Conservation (phyloP, 2,329 filamentous ascomycete species). For the Calonectria pteridis region DNA sequence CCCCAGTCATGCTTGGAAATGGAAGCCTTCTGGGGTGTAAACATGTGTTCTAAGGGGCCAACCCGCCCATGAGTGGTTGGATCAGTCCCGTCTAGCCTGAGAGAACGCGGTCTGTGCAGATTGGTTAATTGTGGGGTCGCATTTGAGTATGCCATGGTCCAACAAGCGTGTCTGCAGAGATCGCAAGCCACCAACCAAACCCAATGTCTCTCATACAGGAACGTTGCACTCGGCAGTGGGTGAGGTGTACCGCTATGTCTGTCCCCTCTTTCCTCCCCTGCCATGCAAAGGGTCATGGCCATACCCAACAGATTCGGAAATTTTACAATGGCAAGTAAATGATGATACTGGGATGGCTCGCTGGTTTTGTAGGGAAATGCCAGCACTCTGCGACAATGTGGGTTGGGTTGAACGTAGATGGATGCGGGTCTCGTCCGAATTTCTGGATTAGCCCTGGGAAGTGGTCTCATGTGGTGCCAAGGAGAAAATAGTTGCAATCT, state of each 20-base stretch:
- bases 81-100: slow-evolving; percentile 21
- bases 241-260: not conserved
- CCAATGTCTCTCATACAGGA: slow-evolving; percentile 1
- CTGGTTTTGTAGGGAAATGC: slow-evolving; percentile 2
- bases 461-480: slow-evolving; percentile 25
- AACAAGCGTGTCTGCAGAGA: not conserved
- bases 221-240: slow-evolving; percentile 11
- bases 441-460: slow-evolving; percentile 5
- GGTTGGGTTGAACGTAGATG: not conserved
- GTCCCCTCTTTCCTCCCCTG: not conserved
- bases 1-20: slow-evolving; percentile 3
- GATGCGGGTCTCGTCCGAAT: slow-evolving; percentile 3
- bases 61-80: slow-evolving; percentile 29
- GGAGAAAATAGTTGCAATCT: slow-evolving; percentile 22
- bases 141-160: slow-evolving; percentile 7
- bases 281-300: not conserved
- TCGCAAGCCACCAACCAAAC: slow-evolving; percentile 19
- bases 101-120: slow-evolving; percentile 17
- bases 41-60: slow-evolving; percentile 19
- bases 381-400: not conserved
- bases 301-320: not conserved
- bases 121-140: slow-evolving; percentile 15
- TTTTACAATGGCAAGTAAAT: not conserved
- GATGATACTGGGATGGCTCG: not conserved
- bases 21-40: slow-evolving; percentile 20